These are phyloP conservation scores for Podila verticillata DNA, from an alignment of 192 early-diverging fungal genomes.

Conservation along the genomic window DNA sequence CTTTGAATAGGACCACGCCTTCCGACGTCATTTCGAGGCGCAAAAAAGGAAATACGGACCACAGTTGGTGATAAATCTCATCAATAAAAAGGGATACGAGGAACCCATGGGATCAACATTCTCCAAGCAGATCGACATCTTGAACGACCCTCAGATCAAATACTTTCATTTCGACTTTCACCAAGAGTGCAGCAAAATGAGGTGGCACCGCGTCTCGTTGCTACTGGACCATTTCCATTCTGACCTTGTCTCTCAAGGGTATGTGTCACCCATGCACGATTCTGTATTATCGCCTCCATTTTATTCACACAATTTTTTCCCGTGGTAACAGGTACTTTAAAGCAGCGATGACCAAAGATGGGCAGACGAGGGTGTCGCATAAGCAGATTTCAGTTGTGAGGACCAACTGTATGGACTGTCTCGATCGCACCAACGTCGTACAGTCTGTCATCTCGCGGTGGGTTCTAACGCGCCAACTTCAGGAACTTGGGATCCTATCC, in stretches of 20 bases:
- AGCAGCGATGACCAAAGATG: slow-evolving; percentile 39
- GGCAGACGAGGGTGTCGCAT: slow-evolving; percentile 34
- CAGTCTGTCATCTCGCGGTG: slow-evolving; percentile 88
- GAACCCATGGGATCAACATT: slow-evolving; percentile 86
- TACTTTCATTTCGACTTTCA: slow-evolving; percentile 99
- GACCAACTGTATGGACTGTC: slow-evolving; percentile 99
- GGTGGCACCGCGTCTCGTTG: slow-evolving; percentile 90
- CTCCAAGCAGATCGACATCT: slow-evolving; percentile 68
- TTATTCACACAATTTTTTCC: background rate
- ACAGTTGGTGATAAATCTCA: slow-evolving; percentile 91
- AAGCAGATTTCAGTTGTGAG: slow-evolving; percentile 85
- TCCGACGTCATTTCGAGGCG: slow-evolving; percentile 76
- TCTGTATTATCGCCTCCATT: background rate
- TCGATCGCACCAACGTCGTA: slow-evolving; percentile 99
- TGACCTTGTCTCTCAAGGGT: slow-evolving; percentile 67
- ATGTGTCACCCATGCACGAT: background rate
- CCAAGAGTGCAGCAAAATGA: slow-evolving; percentile 94
- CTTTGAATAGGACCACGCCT: slow-evolving; percentile 63
- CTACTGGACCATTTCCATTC: slow-evolving; percentile 81
- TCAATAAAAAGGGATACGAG: slow-evolving; percentile 98
- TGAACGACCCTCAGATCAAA: slow-evolving; percentile 66
- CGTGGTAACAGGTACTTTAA: slow-evolving; percentile 63
- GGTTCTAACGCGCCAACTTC: slow-evolving; percentile 78
- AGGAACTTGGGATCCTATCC: slow-evolving; percentile 68
- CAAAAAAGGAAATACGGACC: slow-evolving; percentile 79